These are phyloP conservation scores for Piromyces sp. DNA, from an alignment of 192 early-diverging fungal genomes.

Conservation along the genomic window DNA sequence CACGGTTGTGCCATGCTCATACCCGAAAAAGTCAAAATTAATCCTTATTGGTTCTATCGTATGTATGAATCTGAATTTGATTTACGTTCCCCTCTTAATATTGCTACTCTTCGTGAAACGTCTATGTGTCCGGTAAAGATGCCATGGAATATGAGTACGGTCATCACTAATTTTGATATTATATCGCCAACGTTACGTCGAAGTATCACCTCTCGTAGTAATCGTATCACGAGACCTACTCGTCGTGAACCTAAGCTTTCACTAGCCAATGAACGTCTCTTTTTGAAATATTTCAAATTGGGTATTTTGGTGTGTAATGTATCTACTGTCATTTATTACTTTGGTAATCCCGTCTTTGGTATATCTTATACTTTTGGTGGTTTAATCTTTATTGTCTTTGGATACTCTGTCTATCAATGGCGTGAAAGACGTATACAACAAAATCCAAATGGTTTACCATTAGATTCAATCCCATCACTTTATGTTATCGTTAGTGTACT, in stretches of 20 bases:
- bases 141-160: background rate
- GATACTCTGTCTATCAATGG: background rate
- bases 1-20: constrained; percentile 75
- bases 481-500: background rate
- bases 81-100: background rate
- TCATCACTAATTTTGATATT: background rate
- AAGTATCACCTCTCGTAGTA: background rate
- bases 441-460: background rate
- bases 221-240: background rate
- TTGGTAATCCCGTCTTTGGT: background rate
- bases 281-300: constrained; percentile 17
- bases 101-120: background rate
- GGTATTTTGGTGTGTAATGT: background rate
- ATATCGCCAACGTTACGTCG: background rate
- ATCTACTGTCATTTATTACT: background rate
- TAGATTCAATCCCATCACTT: background rate
- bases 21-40: background rate
- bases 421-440: background rate
- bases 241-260: constrained; percentile 59
- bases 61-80: background rate
- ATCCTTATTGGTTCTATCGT: background rate
- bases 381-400: background rate
- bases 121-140: background rate
- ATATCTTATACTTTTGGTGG: background rate
- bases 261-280: constrained; percentile 76